These are phyloP conservation scores for Galerina sulciceps DNA, from an alignment of 768 basidiomycete genomes.

Conservation along the genomic window DNA sequence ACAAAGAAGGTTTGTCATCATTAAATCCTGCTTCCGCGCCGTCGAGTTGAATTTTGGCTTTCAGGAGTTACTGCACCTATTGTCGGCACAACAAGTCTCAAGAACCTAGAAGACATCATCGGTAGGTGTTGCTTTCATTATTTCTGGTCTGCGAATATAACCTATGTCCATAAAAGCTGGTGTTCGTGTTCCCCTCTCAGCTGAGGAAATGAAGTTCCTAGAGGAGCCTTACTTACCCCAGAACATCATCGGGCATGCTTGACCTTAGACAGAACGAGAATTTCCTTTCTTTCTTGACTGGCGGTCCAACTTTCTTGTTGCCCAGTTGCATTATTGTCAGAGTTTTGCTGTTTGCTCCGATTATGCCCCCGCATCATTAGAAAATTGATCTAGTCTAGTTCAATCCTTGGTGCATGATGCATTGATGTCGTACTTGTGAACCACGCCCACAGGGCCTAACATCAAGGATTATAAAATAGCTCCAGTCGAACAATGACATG, in stretches of 20 bases:
- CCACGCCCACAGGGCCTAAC: no score
- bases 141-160: neutral
- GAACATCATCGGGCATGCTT: constrained; percentile 48
- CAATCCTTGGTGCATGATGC: no score
- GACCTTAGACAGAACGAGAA: neutral
- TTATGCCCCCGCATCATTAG: no score
- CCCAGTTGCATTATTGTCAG: no score
- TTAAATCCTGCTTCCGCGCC: neutral
- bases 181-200: constrained; percentile 36
- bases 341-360: no score
- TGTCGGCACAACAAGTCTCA: constrained; percentile 47
- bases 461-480: no score
- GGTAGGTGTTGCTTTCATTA: constrained; percentile 25
- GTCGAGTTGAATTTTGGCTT: constrained; percentile 20
- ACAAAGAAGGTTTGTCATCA: constrained; percentile 41
- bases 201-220: constrained; percentile 51
- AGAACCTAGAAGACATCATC: constrained; percentile 51
- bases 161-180: constrained; percentile 29
- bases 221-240: constrained; percentile 55
- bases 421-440: no score
- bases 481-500: no score
- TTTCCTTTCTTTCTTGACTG: no score
- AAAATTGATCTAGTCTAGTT: no score
- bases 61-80: constrained; percentile 55
- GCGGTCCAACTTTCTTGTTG: no score